Percentiles rank a stretch among this genome's conserved stretches.
These are phyloP conservation scores for Physcomitrellopsis africana DNA, from an alignment of 225 moss, liverwort and hornwort genomes.

Conservation along the genomic window DNA sequence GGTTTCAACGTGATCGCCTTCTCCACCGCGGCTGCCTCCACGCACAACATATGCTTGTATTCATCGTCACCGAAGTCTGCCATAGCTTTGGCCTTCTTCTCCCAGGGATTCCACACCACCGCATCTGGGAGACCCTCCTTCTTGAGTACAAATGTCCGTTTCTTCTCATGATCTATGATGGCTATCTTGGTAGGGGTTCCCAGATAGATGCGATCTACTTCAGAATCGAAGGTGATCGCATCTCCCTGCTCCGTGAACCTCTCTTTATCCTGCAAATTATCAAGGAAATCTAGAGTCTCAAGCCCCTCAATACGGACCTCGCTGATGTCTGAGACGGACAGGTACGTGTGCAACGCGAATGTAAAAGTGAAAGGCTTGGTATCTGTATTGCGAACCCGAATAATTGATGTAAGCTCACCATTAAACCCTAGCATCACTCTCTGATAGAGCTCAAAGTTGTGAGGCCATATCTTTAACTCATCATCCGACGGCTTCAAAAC, in stretches of 20 bases:
- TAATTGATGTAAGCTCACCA: slow-evolving; percentile 77
- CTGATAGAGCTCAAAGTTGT: slow-evolving; percentile 87
- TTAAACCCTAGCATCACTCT: slow-evolving; percentile 72
- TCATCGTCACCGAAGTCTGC: slow-evolving; percentile 94
- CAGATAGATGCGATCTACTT: slow-evolving; percentile 89
- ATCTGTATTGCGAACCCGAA: slow-evolving; percentile 76
- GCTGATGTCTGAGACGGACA: slow-evolving; percentile 91
- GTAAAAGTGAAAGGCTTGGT: slow-evolving; percentile 88
- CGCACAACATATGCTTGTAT: slow-evolving; percentile 90
- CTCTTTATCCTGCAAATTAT: slow-evolving; percentile 68
- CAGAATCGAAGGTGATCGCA: slow-evolving; percentile 90
- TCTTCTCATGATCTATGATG: slow-evolving; percentile 93
- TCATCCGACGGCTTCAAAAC: slow-evolving; percentile 72
- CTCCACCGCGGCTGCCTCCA: slow-evolving; percentile 94
- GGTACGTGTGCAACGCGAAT: slow-evolving; percentile 92
- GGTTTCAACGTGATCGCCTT: slow-evolving; percentile 80
- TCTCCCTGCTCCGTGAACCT: slow-evolving; percentile 91
- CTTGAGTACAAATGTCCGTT: slow-evolving; percentile 84
- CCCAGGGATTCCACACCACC: slow-evolving; percentile 99
- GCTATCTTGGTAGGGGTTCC: slow-evolving; percentile 92
- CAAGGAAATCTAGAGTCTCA: slow-evolving; percentile 92
- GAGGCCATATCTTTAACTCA: slow-evolving; percentile 87
- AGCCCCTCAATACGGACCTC: slow-evolving; percentile 95
- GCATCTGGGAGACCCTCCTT: slow-evolving; percentile 96
- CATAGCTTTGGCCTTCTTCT: slow-evolving; percentile 86